Evolutionary conservation across 2,329 filamentous ascomycete species (phyloP).

Genomic region (Fusarium avenaceum): DNA sequence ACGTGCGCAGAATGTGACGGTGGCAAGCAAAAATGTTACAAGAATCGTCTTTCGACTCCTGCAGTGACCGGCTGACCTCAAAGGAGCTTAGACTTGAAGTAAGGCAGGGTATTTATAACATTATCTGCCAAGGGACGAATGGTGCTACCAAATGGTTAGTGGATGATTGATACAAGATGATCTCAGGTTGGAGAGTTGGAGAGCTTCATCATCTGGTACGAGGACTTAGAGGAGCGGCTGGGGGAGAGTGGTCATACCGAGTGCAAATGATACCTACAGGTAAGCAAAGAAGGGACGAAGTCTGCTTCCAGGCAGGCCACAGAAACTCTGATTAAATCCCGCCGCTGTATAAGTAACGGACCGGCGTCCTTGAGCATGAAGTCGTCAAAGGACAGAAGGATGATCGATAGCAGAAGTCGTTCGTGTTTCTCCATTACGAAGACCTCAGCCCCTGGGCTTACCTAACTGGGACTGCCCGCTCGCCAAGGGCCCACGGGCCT

Average conservation of each 20-base stretch:
- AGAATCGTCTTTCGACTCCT: constrained; percentile 67
- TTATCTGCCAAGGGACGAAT: constrained; percentile 50
- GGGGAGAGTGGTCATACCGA: constrained; percentile 44
- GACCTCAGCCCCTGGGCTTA: constrained; percentile 49
- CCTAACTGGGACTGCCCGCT: constrained; percentile 38
- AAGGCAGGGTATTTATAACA: constrained; percentile 52
- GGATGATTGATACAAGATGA: constrained; percentile 15
- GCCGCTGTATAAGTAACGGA: constrained; percentile 49
- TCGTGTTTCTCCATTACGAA: constrained; percentile 39
- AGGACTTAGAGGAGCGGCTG: constrained; percentile 34
- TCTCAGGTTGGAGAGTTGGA: constrained; percentile 11
- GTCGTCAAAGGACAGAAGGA: constrained; percentile 40
- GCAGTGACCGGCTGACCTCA: constrained; percentile 88
- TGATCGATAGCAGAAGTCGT: constrained; percentile 43
- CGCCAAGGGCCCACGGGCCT: constrained; percentile 30
- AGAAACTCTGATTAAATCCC: constrained; percentile 48
- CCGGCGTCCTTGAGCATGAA: constrained; percentile 49
- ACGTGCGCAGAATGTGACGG: constrained; percentile 39
- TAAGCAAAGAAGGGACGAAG: constrained; percentile 51
- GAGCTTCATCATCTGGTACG: constrained; percentile 21
- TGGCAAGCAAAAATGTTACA: constrained; percentile 42
- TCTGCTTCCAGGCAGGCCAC: constrained; percentile 59
- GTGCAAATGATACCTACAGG: constrained; percentile 45
- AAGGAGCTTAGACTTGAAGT: constrained; percentile 68
- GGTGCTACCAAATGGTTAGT: constrained; percentile 45